Base-by-base conservation (phyloP, 805 yeast species). In the Candida takata region DNA sequence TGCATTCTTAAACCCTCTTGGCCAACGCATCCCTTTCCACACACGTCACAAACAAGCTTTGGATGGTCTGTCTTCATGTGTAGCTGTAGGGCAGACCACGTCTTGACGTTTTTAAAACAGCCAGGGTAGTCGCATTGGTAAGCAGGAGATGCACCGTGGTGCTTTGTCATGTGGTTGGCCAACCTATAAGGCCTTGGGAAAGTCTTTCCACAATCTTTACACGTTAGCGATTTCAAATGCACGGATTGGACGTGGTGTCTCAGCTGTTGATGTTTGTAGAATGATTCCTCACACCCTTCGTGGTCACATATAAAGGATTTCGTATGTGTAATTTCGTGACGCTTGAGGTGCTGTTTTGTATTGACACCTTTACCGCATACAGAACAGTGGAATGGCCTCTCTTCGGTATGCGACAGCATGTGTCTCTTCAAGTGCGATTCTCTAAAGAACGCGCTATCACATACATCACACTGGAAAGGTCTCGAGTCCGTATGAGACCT, bases 251-350 rank as follows among this genome's bases (percentile, higher is more conserved):
- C 60, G 57, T 92, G 97, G 31, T 80, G 81, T 35, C 84, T 68
- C 38, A 86, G 64, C 12, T 84, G 78, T 40, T 83, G 84, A 55
- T 81, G 85, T 46, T 81, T 82, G 51, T 77, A 72, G 50, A 86
- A 90, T 1, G 77, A 56, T 45, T 77, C 84, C 0, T 47, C 44
- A 52, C 98, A 92, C 3, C 66, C 74, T 17, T 69, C 79, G 44
- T 69, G 63, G 3, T 69, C 48, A 55, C 96, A 86, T 17, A 44
- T 41, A 49, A 78, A 79, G 1, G 85, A 72, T 44, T 70, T 69
- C 4, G 77, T 75, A 55, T 92, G 97, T 3, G 95, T 81, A 26
- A 73, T 69, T 58, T 80, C 86, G 56, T 92, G 98, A 35, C 95
- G 69, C 42, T 70, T 74, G 38, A 86, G 64, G 52, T 88, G 97